Base-by-base conservation (phyloP, 1,284 basidiomycete genomes). In the Clitocybe nebularis region DNA sequence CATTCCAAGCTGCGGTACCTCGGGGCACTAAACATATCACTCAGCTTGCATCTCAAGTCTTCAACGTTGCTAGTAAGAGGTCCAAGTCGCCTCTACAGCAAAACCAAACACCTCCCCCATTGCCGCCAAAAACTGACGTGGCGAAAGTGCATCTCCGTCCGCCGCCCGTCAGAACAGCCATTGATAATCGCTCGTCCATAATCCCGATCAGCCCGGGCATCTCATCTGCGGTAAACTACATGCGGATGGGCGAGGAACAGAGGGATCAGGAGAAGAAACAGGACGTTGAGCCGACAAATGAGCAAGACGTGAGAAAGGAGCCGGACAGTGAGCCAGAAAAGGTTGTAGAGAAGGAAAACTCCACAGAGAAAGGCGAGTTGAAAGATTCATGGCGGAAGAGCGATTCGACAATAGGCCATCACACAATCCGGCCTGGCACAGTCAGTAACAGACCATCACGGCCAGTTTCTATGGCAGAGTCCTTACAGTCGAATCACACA, bases 401-500 rank as follows among this genome's bases (percentile, higher is more conserved):
- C 51, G 85, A 88, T 60, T 79, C 84, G 4, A 85, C 83, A 8
- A 77, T 81, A 58, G 81, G 82, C 55, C 77, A 82, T 55, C 72
- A 75, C 48, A 87, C 84, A 22, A 75, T 84, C 45, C 74, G 83
- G 23, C 76, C 81, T 33, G 69, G 72, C 17, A 66, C 68, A n/a
- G 49, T 67, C 14, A 71, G 69, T 24, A 68, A 63, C 45, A 72
- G 73, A 22, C 67, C 77, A 1, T 80, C 84, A 21, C 71, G 84
- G 11, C 84, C 85, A 3, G 81, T 83, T 19, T 88, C 85, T 5
- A 75, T 82, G 61, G 83, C 81, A 4, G 84, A 85, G 44, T 84
- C 82, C 0, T 64, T 85, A 42, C 81, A 84, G 40, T 86, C 83
- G 5, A 80, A 70, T 8, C 72, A 81, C 54, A 87, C 84, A 14